phyloP scores from a whole-genome alignment of 768 basidiomycete genomes.

The Trametes villosa region DNA sequence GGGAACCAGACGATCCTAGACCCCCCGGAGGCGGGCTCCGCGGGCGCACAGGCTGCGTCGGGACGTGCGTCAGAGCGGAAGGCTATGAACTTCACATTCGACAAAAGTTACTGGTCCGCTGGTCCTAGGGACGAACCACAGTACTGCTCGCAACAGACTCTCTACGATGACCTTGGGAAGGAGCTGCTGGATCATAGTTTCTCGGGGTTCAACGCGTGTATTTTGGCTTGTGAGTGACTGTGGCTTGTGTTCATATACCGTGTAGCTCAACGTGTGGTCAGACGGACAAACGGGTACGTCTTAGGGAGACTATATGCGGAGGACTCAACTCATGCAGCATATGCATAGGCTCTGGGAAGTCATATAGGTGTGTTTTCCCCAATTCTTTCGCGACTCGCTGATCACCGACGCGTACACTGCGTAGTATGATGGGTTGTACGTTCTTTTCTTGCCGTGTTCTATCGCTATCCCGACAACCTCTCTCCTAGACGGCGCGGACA shows the following conservation, averaged over 20 bases:
- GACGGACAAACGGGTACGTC: constrained; percentile 86
- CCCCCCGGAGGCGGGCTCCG: constrained; percentile 79
- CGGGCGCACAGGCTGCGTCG: constrained; percentile 53
- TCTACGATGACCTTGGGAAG: constrained; percentile 93
- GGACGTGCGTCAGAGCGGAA: constrained; percentile 91
- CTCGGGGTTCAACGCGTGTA: constrained; percentile 96
- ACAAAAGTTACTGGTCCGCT: constrained; percentile 98
- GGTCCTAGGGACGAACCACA: constrained; percentile 85
- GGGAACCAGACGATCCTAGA: constrained; percentile 93
- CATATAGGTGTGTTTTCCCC: constrained; percentile 69
- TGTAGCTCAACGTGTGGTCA: constrained; percentile 29
- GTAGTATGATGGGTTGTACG: constrained; percentile 95
- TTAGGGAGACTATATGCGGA: background rate
- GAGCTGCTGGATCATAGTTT: constrained; percentile 96
- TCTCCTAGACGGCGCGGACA: constrained; percentile 84
- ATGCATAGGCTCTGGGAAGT: constrained; percentile 81
- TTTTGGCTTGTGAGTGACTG: constrained; percentile 88
- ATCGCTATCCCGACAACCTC: background rate
- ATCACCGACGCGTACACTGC: background rate
- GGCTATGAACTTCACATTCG: constrained; percentile 90
- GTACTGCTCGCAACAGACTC: constrained; percentile 93
- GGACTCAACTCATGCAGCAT: background rate
- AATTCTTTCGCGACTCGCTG: constrained; percentile 1
- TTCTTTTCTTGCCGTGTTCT: constrained; percentile 29
- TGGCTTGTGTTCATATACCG: background rate